Base-by-base conservation (phyloP, 2,329 filamentous ascomycete genomes). In the Parastagonospora nodorum region DNA sequence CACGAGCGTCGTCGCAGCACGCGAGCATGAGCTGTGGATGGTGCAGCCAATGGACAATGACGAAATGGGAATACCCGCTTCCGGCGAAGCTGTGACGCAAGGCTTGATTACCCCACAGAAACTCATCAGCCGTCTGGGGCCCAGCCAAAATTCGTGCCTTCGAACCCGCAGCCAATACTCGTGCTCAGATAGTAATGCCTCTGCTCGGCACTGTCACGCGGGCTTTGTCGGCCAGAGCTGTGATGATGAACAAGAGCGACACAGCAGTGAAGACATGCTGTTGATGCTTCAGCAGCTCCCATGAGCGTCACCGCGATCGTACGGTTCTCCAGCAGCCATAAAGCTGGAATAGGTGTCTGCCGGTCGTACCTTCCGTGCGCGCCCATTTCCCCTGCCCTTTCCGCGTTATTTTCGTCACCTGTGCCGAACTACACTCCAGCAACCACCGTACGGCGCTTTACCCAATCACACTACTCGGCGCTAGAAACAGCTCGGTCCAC, bases 331-430 rank as follows among this genome's bases (percentile, higher is more conserved):
- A 24, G 33, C 48, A 48, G 52, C 55, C 52, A 45, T 42, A 16
- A 50, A 35, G 53, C 51, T 59, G 36, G 41, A 43, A 38, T 19
- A 41, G 6, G 30, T 48, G 48, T 51, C 45, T 65, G 60, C 63
- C 63, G 63, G 56, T 42, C 53, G 47, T 27, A 42, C 30, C 32
- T 61, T 58, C 63, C 63, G 63, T 55, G 36, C 47, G 36, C 55
- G 55, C 51, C 55, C 55, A 60, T 55, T 46, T 19, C 51, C 53
- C 46, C 48, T 56, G 52, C 53, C 51, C 45, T 43, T 55, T 61
- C 61, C 63, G 63, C 58, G 46, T 66, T 65, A 66, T 66, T 66
- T 62, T 66, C 63, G 63, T 65, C 55, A 51, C 48, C 53, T 54
- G 48, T 46, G 60, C 61, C 61, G 61, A 60, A 55, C 55, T 53